Conservation (phyloP, 225 moss, liverwort and hornwort genomes). For the Bryoerythrophyllum caledonicum region DNA sequence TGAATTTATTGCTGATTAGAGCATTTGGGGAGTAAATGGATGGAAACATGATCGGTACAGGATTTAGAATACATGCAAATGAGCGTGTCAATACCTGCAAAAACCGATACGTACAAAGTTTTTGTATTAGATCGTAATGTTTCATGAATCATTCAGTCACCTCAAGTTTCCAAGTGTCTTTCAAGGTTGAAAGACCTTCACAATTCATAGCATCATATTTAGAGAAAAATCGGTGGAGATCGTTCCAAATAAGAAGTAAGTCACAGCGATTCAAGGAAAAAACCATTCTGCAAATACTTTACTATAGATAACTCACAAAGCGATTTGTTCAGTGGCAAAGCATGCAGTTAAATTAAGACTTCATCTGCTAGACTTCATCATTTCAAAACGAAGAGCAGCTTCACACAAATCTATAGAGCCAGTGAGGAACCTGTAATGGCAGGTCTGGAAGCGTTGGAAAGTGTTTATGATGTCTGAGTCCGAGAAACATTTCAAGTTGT, state of each 20-base stretch:
- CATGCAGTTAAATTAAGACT: conserved; percentile 3
- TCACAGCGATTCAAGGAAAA: neutral
- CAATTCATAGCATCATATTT: conserved; percentile 11
- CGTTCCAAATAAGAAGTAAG: neutral
- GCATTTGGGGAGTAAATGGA: conserved; percentile 61
- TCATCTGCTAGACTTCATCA: conserved; percentile 1
- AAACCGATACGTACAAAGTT: conserved; percentile 14
- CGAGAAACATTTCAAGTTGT: conserved; percentile 94
- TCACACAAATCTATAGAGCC: neutral
- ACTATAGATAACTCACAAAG: neutral
- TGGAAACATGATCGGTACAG: conserved; percentile 81
- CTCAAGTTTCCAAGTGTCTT: conserved; percentile 8
- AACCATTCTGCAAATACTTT: neutral
- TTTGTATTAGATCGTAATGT: conserved; percentile 5
- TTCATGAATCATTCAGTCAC: neutral
- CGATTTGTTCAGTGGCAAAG: conserved; percentile 5
- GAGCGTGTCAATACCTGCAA: conserved; percentile 89
- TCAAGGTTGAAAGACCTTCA: no score
- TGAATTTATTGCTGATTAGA: conserved; percentile 74
- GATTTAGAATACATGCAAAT: conserved; percentile 80
- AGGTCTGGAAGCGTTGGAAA: conserved; percentile 87
- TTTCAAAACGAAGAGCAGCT: neutral
- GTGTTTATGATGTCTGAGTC: conserved; percentile 80
- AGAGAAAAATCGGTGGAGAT: neutral
- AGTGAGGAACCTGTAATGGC: conserved; percentile 72